Conservation (phyloP, 768 basidiomycete species). For the Pisolithus microcarpus region DNA sequence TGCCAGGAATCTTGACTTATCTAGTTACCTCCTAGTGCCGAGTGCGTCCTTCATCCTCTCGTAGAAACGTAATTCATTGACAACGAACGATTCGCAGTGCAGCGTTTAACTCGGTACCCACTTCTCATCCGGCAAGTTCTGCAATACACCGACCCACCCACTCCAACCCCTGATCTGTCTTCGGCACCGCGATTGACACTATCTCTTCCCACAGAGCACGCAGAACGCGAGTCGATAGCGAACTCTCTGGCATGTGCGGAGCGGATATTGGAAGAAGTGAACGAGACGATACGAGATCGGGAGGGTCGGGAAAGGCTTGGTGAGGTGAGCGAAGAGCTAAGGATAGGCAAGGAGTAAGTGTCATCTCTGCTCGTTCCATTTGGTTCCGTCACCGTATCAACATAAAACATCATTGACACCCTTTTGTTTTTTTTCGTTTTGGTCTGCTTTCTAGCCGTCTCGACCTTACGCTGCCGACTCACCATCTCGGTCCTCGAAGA, state of each 20-base stretch:
- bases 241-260: conserved; percentile 59
- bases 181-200: conserved; percentile 1
- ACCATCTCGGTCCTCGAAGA: too few species aligned
- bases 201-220: conserved; percentile 12
- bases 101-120: conserved; percentile 92
- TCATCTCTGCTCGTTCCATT: too few species aligned
- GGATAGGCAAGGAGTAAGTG: conserved; percentile 79
- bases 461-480: too few species aligned
- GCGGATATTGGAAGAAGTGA: conserved; percentile 69
- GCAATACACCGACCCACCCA: conserved; percentile 60
- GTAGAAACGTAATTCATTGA: background rate
- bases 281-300: conserved; percentile 80
- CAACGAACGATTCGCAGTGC: conserved; percentile 47
- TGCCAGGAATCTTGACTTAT: conserved; percentile 77
- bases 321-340: conserved; percentile 69
- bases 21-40: conserved; percentile 86
- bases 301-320: conserved; percentile 75
- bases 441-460: too few species aligned
- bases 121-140: conserved; percentile 82
- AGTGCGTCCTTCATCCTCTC: conserved; percentile 42
- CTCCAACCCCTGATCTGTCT: conserved; percentile 11
- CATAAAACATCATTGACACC: too few species aligned
- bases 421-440: too few species aligned
- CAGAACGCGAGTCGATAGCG: conserved; percentile 52
- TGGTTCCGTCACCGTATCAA: too few species aligned